Conservation (phyloP, 2,329 filamentous ascomycete genomes). For the Penicillium sp. region DNA sequence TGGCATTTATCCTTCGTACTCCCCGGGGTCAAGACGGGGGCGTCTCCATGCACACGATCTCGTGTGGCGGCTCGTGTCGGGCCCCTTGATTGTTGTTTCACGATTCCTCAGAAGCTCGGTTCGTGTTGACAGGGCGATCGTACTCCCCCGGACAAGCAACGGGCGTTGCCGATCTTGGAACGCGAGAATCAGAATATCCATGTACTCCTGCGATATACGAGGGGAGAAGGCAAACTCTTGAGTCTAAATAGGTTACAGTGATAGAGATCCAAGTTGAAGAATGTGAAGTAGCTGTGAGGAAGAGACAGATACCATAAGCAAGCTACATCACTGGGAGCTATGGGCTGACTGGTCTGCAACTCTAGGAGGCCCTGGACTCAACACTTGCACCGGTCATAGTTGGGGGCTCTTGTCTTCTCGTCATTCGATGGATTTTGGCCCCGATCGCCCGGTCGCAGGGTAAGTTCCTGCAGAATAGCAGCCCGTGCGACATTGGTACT, state of each 20-base stretch:
- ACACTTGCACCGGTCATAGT: not conserved
- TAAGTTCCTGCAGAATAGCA: not conserved
- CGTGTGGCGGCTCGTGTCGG: constrained; percentile 2
- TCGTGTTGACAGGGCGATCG: constrained; percentile 9
- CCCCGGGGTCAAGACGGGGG: not conserved
- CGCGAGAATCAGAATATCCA: constrained; percentile 4
- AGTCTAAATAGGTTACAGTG: not conserved
- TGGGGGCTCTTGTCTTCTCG: not conserved
- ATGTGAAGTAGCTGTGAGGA: not conserved
- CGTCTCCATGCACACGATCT: not conserved
- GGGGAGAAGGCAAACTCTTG: not conserved
- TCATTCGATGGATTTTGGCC: not conserved
- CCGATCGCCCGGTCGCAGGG: not conserved
- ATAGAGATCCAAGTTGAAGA: not conserved
- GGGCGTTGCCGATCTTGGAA: not conserved
- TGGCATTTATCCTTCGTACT: not conserved
- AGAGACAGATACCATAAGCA: not conserved
- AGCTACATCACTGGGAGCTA: not conserved
- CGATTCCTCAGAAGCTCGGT: constrained; percentile 2
- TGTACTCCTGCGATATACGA: not conserved
- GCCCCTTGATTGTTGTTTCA: constrained; percentile 5
- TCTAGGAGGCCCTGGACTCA: not conserved
- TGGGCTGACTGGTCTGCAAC: not conserved
- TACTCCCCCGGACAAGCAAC: constrained; percentile 1
- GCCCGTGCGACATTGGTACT: not conserved